Base-by-base conservation (phyloP, 495 filamentous ascomycete species). In the Annulohypoxylon nitens region DNA sequence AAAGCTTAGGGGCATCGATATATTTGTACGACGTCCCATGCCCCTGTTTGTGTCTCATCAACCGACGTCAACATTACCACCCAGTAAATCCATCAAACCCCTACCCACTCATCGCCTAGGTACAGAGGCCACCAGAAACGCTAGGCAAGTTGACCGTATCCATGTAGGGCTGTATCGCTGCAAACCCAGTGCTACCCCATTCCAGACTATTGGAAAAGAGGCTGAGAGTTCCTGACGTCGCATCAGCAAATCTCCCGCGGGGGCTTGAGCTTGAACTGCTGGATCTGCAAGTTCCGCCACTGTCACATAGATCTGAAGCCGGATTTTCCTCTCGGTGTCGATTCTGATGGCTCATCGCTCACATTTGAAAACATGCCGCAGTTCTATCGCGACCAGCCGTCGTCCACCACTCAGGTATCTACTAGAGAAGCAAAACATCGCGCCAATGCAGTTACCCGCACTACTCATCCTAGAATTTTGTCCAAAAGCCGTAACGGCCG, bases 391-490 rank as follows among this genome's bases (percentile, higher is more conserved):
- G 41, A 51, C 25, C 18, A 33, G 48, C 57, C 36, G 18, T 48
- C 63, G 36, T 41, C 25, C 25, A 54, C 6, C 6, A 54, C 26
- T 47, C 18, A 47, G 43, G 30, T 54, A 62, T 16, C 41, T 36
- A n/a, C 36, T 9, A 43, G 36, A 60, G 36, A 60, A 39, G 10
- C 26, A 47, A 25, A 30, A 60, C 6, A 36, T 59, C 7, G 36
- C 37, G 64, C 54, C 66, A 74, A 73, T 75, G 76, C 71, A 75
- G 55, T 58, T 76, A 76, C 74, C 76, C 76, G 76, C 76, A 70
- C 41, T n/a, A 23, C 59, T 70, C 43, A 67, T 70, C 65, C 74
- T 47, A 48, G 63, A 66, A 54, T 47, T 30, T 30, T 30, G 30
- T 57, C 18, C 61, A 69, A 61, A 64, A 54, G 18, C 55, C 63